Base-by-base conservation (phyloP, 108 stramenopile genomes). In the Skeletonema tropicum region DNA sequence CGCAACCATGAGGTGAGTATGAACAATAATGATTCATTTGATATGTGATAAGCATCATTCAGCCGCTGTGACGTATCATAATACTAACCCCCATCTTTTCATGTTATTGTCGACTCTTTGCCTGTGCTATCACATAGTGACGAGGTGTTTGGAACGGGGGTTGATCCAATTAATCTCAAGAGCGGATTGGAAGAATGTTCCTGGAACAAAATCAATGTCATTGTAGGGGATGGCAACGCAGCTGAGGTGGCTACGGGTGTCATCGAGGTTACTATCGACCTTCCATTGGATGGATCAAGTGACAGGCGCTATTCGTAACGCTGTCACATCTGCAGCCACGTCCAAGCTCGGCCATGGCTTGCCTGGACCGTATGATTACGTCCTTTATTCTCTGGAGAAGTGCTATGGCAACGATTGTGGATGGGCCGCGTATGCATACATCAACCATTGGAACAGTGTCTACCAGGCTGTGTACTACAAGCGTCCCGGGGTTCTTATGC, bases 321-420 rank as follows among this genome's bases (percentile, higher is more conserved):
- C 67, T 26, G 74, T 79, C 15, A 79, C 57, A 36, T 41, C 48
- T 23, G 64, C 55, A 13, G n/a, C n/a, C n/a, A n/a, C n/a, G 64
- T 79, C 33, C 57, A 79, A 75, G 33, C 49, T 83, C 49, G 64
- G 69, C 0, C 11, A 60, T 30, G 36, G 25, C 0, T 30, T 83
- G 57, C 78, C 83, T 0, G 83, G 78, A 14, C 42, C 45, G n/a
- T n/a, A n/a, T n/a, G n/a, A n/a, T n/a, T n/a, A n/a, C n/a, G n/a
- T n/a, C n/a, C n/a, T n/a, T n/a, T 62, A 69, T 57, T 33, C 79
- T n/a, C 36, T 79, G 15, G 68, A 83, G 35, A 61, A 55, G 0
- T 83, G 83, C 39, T 79, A 79, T n/a, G n/a, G n/a, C n/a, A n/a
- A n/a, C n/a, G 72, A 68, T 25, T 79, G 78, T 62, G 78, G 78